These are phyloP conservation scores for Pythium periplocum DNA, from an alignment of 352 stramenopile species.

Conservation along the genomic window DNA sequence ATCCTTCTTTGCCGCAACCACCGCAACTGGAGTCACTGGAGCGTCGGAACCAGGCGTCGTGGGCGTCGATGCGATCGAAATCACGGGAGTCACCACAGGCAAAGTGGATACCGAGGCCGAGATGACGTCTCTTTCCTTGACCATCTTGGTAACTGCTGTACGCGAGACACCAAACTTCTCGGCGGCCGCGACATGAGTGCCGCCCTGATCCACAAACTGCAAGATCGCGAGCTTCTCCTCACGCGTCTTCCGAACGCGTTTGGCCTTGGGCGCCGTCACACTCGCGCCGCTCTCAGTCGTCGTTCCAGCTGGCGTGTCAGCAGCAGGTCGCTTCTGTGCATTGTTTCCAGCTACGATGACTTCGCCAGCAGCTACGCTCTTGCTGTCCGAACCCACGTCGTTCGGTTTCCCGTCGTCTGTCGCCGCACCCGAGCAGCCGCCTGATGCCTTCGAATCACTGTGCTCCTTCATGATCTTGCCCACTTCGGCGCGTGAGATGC, in stretches of 20 bases:
- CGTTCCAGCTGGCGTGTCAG: conserved; percentile 1
- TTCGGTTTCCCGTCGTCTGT: not conserved
- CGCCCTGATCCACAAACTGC: conserved; percentile 71
- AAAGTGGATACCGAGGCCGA: conserved; percentile 24
- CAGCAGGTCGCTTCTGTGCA: not conserved
- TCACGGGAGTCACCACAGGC: not conserved
- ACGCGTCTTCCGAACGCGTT: conserved; percentile 79
- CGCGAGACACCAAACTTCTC: conserved; percentile 81
- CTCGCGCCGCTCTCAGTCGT: not conserved
- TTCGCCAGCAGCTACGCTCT: too few species aligned
- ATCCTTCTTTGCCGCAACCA: not conserved
- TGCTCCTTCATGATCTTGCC: conserved; percentile 20
- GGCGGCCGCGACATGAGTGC: conserved; percentile 64
- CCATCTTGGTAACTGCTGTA: conserved; percentile 82
- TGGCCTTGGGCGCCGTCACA: conserved; percentile 11
- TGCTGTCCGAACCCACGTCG: too few species aligned
- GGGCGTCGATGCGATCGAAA: not conserved
- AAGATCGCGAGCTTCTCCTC: conserved; percentile 83
- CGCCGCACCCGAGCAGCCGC: conserved; percentile 6
- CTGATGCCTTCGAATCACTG: not conserved
- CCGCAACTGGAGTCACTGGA: not conserved
- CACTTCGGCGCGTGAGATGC: conserved; percentile 22
- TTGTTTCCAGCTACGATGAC: not conserved
- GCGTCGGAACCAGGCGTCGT: not conserved
- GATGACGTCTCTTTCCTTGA: conserved; percentile 78